Evolutionary conservation across 768 basidiomycete genomes (phyloP).

Genomic region (Hygrocybe coccinea): DNA sequence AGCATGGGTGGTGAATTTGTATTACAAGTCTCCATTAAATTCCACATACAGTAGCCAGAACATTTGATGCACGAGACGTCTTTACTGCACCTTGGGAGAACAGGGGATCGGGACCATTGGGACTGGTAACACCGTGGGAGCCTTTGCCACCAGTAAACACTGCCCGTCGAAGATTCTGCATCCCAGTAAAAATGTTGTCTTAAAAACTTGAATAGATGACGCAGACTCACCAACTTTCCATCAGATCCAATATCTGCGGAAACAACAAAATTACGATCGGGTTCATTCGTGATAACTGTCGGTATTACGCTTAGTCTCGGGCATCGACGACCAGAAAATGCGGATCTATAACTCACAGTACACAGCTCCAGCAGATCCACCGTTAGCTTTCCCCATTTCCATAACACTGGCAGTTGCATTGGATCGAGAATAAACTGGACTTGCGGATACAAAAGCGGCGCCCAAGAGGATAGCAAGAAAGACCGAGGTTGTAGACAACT

Average conservation of each 20-base stretch:
- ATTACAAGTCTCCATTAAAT: neutral
- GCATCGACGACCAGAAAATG: neutral
- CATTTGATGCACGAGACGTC: conserved; percentile 29
- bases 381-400: conserved; percentile 9
- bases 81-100: conserved; percentile 42
- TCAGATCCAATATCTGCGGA: conserved; percentile 39
- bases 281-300: conserved; percentile 48
- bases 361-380: conserved; percentile 14
- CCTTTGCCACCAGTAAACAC: conserved; percentile 33
- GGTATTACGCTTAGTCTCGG: neutral
- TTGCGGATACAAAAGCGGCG: conserved; percentile 11
- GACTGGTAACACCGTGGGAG: conserved; percentile 29
- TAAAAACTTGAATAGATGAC: neutral
- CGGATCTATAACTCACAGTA: conserved; percentile 13
- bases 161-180: conserved; percentile 27
- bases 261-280: conserved; percentile 41
- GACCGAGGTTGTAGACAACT: conserved; percentile 10
- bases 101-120: conserved; percentile 34
- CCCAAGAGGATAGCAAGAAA: conserved; percentile 12
- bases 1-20: neutral
- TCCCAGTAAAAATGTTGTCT: neutral
- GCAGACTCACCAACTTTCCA: conserved; percentile 36
- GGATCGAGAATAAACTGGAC: conserved; percentile 7
- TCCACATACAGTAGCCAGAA: conserved; percentile 35
- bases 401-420: neutral